Conservation (phyloP, 345 rosid species). For the Acer campestre region DNA sequence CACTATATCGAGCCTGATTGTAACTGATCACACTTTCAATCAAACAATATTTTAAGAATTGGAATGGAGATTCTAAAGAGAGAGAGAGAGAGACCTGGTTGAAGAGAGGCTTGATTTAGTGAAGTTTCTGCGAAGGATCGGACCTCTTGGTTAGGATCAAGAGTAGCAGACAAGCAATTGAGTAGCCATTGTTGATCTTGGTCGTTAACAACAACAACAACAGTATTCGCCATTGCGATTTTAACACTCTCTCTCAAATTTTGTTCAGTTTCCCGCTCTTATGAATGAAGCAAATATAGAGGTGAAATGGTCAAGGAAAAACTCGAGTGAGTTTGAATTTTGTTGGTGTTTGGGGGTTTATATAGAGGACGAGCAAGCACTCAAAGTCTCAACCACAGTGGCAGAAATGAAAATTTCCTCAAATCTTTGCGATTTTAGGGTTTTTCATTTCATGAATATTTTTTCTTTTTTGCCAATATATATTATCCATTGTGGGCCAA, state of each 20-base stretch:
- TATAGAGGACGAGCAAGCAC: conserved; percentile 7
- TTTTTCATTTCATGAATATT: background rate
- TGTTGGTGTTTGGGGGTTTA: conserved; percentile 12
- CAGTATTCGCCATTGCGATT: conserved; percentile 26
- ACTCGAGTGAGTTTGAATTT: background rate
- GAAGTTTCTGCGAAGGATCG: conserved; percentile 91
- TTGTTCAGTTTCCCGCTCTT: conserved; percentile 30
- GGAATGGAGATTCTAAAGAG: background rate
- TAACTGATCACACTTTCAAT: background rate
- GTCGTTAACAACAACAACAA: conserved; percentile 41
- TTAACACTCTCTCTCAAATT: background rate
- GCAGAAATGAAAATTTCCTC: conserved; percentile 23
- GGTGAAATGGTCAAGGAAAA: background rate
- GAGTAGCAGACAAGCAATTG: conserved; percentile 81
- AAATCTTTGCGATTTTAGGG: background rate
- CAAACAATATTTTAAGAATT: background rate
- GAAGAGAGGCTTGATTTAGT: conserved; percentile 80
- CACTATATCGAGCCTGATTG: too few species aligned
- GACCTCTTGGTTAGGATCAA: conserved; percentile 78
- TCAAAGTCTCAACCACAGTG: background rate
- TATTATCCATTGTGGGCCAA: background rate
- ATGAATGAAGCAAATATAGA: background rate
- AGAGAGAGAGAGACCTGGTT: conserved; percentile 57
- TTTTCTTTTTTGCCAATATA: too few species aligned
- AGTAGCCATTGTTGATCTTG: conserved; percentile 91